Evolutionary conservation across 2,329 filamentous ascomycete genomes (phyloP), one percentile per base, ranked within the genome.

Genomic region (Cyclaneusma minus): DNA sequence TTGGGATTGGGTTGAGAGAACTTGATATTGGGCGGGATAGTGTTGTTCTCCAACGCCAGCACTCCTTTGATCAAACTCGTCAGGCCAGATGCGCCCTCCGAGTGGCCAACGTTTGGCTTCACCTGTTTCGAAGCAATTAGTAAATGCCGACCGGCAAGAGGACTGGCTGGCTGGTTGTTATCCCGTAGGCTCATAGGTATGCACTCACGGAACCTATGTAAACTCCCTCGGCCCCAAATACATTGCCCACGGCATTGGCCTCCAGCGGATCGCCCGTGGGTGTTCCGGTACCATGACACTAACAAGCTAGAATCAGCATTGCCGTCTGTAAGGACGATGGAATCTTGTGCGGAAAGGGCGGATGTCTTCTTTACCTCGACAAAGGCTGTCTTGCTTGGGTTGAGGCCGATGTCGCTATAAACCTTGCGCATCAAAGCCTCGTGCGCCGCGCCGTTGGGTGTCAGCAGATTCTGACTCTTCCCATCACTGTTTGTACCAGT

Each of bases 401-500:
- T 14, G 9, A 24, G 13, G 8, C 22, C 22, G 22, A 12, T 12
- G 7, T 7, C 7, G 8, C 13, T 13, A 13, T 24, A 24, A 8
- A 13, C n/a, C 8, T 20, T 11, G 8, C n/a, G 18, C 3, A 25
- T 25, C 4, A 25, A 16, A 9, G 16, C 16, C 6, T 21, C 18
- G 7, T 66, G 62, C 1, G 58, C 54, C 3, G 36, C 29, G 1
- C 46, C 41, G 25, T 48, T 66, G 0, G 67, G 67, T 42, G 64
- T 52, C 0, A 64, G 68, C 32, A 70, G 59, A 0, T 64, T 64
- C n/a, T 37, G 51, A 0, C 67, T 72, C n/a, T 55, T 49, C 3
- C 71, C 71, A 36, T 76, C 69, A 30, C 64, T 59, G 31, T 68
- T 69, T 18, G 61, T 51, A 1, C 50, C 49, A 1, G 56, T 64